Evolutionary conservation across 495 filamentous ascomycete species (phyloP).

Genomic region (Beverwykella pulmonaria): DNA sequence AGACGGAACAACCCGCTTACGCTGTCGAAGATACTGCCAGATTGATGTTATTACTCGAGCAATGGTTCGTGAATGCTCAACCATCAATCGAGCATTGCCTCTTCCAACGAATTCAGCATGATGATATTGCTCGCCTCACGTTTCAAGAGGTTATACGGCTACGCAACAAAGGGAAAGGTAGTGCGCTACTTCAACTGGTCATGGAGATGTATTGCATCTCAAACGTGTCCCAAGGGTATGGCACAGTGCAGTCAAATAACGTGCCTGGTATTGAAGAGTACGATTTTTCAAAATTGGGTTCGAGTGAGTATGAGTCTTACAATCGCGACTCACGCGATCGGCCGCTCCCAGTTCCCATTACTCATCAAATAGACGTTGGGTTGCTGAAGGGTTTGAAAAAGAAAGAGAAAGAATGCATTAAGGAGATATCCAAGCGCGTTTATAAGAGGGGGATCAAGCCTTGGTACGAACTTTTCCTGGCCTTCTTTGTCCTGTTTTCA

Average conservation of each 20-base stretch:
- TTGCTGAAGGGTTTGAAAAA: constrained; percentile 31
- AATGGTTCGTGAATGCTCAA: constrained; percentile 11
- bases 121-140: constrained; percentile 26
- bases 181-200: constrained; percentile 24
- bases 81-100: constrained; percentile 26
- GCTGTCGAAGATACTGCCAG: constrained; percentile 29
- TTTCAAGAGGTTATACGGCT: constrained; percentile 28
- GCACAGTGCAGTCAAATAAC: constrained; percentile 17
- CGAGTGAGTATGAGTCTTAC: constrained; percentile 36
- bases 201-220: constrained; percentile 31
- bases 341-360: constrained; percentile 30
- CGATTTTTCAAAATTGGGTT: constrained; percentile 24
- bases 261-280: constrained; percentile 26
- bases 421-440: constrained; percentile 17
- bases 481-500: constrained; percentile 33
- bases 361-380: constrained; percentile 37
- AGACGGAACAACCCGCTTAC: constrained; percentile 27
- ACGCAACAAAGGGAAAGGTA: background rate
- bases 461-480: constrained; percentile 38
- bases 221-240: constrained; percentile 38
- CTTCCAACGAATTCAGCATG: constrained; percentile 3
- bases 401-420: constrained; percentile 18
- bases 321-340: constrained; percentile 27
- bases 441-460: constrained; percentile 23
- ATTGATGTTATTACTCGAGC: constrained; percentile 4